These are phyloP conservation scores for Aureoboletus auriporus DNA, from an alignment of 768 basidiomycete species.

Conservation along the genomic window DNA sequence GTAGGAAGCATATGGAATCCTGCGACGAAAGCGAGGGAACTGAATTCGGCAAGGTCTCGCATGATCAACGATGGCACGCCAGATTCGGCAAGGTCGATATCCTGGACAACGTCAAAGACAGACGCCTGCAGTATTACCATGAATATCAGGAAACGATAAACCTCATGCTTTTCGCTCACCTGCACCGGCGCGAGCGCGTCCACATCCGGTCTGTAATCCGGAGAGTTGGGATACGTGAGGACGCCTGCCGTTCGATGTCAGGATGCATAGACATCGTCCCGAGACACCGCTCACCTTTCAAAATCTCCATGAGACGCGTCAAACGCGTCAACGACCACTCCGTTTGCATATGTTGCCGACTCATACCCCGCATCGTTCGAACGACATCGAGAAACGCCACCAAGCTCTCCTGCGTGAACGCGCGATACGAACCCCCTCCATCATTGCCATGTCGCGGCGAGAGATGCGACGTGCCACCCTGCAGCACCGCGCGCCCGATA, in stretches of 20 bases:
- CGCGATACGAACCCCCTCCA: slow-evolving; percentile 3
- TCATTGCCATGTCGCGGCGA: slow-evolving; percentile 11
- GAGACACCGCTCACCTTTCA: slow-evolving; percentile 53
- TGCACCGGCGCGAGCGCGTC: slow-evolving; percentile 79
- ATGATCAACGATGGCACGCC: slow-evolving; percentile 74
- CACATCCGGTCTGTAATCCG: slow-evolving; percentile 86
- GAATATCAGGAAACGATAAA: background rate
- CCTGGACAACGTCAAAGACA: slow-evolving; percentile 66
- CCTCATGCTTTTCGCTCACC: slow-evolving; percentile 36
- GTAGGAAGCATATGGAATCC: slow-evolving; percentile 49
- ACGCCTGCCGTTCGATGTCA: slow-evolving; percentile 42
- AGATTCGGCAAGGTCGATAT: slow-evolving; percentile 58
- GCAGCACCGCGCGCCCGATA: slow-evolving; percentile 54
- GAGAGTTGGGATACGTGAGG: slow-evolving; percentile 75
- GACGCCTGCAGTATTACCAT: slow-evolving; percentile 44
- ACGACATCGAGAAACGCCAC: slow-evolving; percentile 76
- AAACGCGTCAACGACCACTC: slow-evolving; percentile 70
- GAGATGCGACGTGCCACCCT: slow-evolving; percentile 16
- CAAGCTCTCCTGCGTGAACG: slow-evolving; percentile 68
- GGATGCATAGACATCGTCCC: background rate
- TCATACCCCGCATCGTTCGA: slow-evolving; percentile 51
- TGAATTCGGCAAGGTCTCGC: slow-evolving; percentile 79
- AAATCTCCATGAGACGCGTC: slow-evolving; percentile 65
- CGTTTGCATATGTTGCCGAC: slow-evolving; percentile 38
- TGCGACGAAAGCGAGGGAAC: slow-evolving; percentile 82